Percentiles rank a stretch among this genome's conserved stretches.
Conservation (phyloP, 257 asterid species). For the Penstemon newberryi region DNA sequence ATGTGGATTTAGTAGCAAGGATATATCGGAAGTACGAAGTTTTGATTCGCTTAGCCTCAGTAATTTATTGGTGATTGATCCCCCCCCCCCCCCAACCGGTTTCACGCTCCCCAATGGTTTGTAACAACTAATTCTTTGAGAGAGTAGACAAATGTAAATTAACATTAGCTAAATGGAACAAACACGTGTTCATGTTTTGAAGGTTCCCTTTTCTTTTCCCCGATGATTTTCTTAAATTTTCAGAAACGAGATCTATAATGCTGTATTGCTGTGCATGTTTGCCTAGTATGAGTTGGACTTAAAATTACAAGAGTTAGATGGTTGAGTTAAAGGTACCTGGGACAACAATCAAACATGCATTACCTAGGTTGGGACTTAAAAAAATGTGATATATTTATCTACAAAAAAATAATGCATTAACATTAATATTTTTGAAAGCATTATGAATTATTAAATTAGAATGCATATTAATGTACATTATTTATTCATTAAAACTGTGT, state of each 20-base stretch:
- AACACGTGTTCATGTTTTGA: background rate
- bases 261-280: background rate
- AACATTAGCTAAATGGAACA: background rate
- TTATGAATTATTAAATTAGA: no score
- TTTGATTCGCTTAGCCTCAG: background rate
- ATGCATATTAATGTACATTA: no score
- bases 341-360: no score
- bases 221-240: no score
- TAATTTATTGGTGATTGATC: background rate
- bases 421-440: no score
- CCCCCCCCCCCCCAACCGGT: no score
- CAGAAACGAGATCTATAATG: no score
- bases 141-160: conserved; percentile 1
- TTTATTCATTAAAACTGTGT: no score
- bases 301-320: background rate
- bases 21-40: background rate
- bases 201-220: no score
- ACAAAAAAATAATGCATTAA: no score
- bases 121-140: background rate
- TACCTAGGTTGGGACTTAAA: no score
- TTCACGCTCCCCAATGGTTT: background rate
- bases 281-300: background rate
- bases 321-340: background rate
- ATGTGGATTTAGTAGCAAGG: background rate
- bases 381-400: no score